Base-by-base conservation (phyloP, 345 rosid genomes). In the Viola odorata region DNA sequence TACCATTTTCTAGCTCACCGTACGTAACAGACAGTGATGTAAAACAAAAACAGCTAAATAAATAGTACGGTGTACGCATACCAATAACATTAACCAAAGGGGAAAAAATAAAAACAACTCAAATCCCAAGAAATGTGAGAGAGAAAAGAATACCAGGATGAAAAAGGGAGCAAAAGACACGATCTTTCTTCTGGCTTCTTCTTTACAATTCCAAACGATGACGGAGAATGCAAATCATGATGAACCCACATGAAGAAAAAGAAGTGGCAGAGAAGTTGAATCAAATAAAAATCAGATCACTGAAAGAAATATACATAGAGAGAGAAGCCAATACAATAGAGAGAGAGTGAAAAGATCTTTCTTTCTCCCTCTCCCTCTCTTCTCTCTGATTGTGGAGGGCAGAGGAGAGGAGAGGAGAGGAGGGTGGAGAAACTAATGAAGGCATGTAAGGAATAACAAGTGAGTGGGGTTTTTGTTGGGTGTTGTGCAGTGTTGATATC, bases 81-180 rank as follows among this genome's bases (percentile, higher is more conserved):
- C 5, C 16, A 53, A 54, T 50, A 44, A 67, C 53, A 44, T 48
- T 23, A 41, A 17, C 12, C 36, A 40, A 40, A 40, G 44, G 37
- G 6, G 12, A 37, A 53, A 37, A 38, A n/a, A 58, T 41, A 41
- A 17, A 7, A 37, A 48, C 42, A 37, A 48, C 42, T 36, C 58
- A 54, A 66, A 63, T 68, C 69, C 55, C 61, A 63, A 37, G 57
- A 58, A 39, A 47, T 0, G 5, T 50, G 37, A 49, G 44, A 42
- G 5, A 37, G 15, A 52, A 52, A 13, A 40, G 47, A 12, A 12
- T 12, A 64, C 64, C 68, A 45, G 50, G 60, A 53, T 16, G 13
- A n/a, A 39, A 40, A 37, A 56, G 59, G 50, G 45, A 14, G 17
- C 55, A 57, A 14, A 8, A 32, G 0, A 14, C 41, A 37, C 0